Base-by-base conservation (phyloP, 768 basidiomycete genomes). In the Filobasidium wieringae region DNA sequence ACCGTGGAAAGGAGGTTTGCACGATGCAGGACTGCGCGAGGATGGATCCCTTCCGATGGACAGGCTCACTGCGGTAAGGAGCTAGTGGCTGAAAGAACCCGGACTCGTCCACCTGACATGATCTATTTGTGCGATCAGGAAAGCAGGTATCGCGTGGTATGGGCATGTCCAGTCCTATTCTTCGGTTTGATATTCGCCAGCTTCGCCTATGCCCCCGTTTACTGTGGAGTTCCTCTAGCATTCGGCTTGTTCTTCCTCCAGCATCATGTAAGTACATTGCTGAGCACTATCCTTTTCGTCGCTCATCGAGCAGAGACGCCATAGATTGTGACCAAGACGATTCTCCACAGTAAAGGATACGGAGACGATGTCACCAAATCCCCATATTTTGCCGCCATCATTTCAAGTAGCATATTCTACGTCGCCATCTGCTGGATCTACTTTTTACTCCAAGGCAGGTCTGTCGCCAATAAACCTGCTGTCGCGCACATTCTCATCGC, bases 371-470 rank as follows among this genome's bases (percentile, higher is more conserved):
- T 97, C 41, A 84, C 82, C 29, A 81, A 84, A 63, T 89, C 87
- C 56, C 92, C 92, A 0, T 95, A 97, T 74, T 92, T 96, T 66
- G 82, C 88, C 0, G 86, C 88, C 9, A 89, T 99, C 61, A 95
- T 99, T 57, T 79, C 77, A 43, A 88, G 79, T 1, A 87, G 86
- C 3, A 80, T 96, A 68, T 69, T 90, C 34, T 95, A 90, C 89
- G 88, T 93, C 7, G 78, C 80, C 2, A 89, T 81, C 55, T 81
- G 81, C 53, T 96, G 91, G 90, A 72, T 83, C 7, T 84, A 85
- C 2, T 79, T 86, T 34, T 81, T 92, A 17, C 77, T 90, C 7
- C 77, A 79, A 67, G 83, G 87, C 87, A 70, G 65, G 80, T 53
- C n/a, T 24, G 9, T 9, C 9, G 36, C 11, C 36, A n/a, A 37